Conservation (phyloP, 176 grass and related monocot species). For the Bonia amplexicaulis region DNA sequence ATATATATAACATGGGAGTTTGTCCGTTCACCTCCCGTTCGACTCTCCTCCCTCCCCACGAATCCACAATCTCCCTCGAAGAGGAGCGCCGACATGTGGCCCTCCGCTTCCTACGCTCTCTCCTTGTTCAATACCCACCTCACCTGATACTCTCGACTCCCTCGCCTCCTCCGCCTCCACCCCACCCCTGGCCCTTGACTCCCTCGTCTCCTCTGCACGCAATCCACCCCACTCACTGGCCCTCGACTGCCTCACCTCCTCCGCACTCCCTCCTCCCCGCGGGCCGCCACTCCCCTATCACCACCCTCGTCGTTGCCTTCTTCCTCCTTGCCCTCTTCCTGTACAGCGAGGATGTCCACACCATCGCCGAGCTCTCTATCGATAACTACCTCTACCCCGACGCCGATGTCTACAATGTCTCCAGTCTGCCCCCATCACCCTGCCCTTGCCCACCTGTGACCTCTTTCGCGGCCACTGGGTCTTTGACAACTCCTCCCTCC, state of each 20-base stretch:
- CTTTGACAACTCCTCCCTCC: constrained; percentile 54
- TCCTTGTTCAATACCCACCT: no score
- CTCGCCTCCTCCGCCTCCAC: no score
- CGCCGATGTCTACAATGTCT: no score
- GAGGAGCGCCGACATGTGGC: no score
- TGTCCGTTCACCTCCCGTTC: no score
- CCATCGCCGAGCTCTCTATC: constrained; percentile 66
- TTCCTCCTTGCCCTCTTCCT: constrained; percentile 52
- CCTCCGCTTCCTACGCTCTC: no score
- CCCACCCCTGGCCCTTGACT: no score
- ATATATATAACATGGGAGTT: no score
- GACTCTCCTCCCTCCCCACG: no score
- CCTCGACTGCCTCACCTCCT: not conserved
- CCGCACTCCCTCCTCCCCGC: constrained; percentile 20
- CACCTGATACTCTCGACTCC: no score
- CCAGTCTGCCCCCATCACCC: no score
- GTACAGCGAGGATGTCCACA: constrained; percentile 60
- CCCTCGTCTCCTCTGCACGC: not conserved
- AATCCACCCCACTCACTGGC: not conserved
- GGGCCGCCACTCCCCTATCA: constrained; percentile 19
- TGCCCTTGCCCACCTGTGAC: constrained; percentile 63
- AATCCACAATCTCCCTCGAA: no score
- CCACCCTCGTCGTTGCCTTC: constrained; percentile 48
- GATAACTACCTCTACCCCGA: constrained; percentile 45
- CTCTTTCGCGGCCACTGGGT: constrained; percentile 54